Conservation (phyloP, 2,329 filamentous ascomycete species). For the Xylaria arbuscula region DNA sequence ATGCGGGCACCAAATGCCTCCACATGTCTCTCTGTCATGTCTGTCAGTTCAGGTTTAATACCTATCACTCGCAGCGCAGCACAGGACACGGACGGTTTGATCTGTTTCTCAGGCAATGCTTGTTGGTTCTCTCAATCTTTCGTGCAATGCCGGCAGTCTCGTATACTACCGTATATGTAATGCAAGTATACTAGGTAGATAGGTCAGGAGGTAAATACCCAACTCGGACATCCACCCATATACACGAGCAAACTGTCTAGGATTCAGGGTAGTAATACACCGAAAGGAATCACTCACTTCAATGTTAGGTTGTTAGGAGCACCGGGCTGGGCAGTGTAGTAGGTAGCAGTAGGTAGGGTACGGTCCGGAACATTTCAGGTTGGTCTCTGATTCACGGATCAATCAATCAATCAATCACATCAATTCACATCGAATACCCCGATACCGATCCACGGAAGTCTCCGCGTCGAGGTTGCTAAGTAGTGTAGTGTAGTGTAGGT, state of each 20-base stretch:
- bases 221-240: too few species aligned
- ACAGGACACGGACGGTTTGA: conserved; percentile 7
- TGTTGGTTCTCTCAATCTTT: not conserved
- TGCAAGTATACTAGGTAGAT: too few species aligned
- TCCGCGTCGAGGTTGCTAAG: conserved; percentile 1
- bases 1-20: not conserved
- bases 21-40: not conserved
- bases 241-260: not conserved
- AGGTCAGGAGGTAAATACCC: too few species aligned
- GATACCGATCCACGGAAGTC: not conserved
- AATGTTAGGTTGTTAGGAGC: too few species aligned
- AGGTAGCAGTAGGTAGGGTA: not conserved
- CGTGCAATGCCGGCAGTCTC: too few species aligned
- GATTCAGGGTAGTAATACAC: not conserved
- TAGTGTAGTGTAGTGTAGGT: too few species aligned
- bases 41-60: not conserved
- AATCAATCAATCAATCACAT: not conserved
- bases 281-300: too few species aligned
- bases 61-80: not conserved
- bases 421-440: too few species aligned
- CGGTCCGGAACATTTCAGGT: conserved; percentile 7
- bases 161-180: too few species aligned
- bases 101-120: conserved; percentile 1
- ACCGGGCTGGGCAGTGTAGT: not conserved
- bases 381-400: not conserved